A percentile compares a stretch with the other conserved stretches of the same genome.
Evolutionary conservation across 768 basidiomycete species (phyloP).

Genomic region (Daedalea quercina): DNA sequence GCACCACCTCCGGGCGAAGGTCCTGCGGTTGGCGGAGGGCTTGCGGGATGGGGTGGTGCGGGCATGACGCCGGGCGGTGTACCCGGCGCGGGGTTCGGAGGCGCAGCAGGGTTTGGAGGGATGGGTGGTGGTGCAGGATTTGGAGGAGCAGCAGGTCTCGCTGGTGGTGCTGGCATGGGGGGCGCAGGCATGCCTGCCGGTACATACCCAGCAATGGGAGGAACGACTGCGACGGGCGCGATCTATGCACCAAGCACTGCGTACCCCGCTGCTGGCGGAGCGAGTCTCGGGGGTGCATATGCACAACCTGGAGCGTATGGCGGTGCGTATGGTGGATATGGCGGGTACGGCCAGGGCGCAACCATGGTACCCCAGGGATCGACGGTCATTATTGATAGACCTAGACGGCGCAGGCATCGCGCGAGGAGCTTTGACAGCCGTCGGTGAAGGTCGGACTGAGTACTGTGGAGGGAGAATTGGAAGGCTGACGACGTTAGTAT

Average conservation of each 20-base stretch:
- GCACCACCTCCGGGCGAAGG: background rate
- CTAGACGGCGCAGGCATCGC: background rate
- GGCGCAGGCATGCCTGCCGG: background rate
- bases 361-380: background rate
- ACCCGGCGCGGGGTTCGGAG: too few species aligned
- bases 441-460: background rate
- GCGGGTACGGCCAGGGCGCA: background rate
- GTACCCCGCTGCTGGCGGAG: background rate
- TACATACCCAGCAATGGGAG: too few species aligned
- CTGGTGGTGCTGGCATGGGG: background rate
- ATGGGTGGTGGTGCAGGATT: too few species aligned
- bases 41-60: background rate
- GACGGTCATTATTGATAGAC: background rate
- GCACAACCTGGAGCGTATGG: background rate
- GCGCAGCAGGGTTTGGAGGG: too few species aligned
- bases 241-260: background rate
- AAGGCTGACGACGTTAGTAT: too few species aligned
- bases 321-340: background rate
- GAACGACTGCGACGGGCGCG: background rate
- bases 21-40: background rate
- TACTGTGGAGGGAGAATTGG: background rate
- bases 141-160: too few species aligned
- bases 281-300: background rate
- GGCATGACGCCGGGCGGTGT: too few species aligned
- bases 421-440: background rate